These are phyloP conservation scores for Vicia villosa DNA, from an alignment of 306 rosid genomes.

Conservation along the genomic window DNA sequence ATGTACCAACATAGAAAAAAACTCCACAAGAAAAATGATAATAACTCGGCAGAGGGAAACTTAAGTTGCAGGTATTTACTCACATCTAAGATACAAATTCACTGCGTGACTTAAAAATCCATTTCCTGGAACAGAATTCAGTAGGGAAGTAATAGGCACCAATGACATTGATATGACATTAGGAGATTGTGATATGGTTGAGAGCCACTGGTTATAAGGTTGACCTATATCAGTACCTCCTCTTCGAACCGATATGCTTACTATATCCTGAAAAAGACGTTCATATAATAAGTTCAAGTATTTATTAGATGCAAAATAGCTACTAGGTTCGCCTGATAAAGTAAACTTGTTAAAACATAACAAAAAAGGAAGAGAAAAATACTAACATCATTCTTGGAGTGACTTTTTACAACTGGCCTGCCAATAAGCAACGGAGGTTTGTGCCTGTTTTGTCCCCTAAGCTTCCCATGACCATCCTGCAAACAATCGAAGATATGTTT, in stretches of 20 bases:
- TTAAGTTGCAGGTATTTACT: slow-evolving; percentile 31
- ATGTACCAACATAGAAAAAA: not conserved
- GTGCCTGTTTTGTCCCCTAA: slow-evolving; percentile 39
- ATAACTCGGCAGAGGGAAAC: not conserved
- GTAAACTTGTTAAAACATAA: not conserved
- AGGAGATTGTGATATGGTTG: slow-evolving; percentile 77
- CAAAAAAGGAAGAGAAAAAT: not conserved
- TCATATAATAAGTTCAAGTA: slow-evolving; percentile 11
- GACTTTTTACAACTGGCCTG: slow-evolving; percentile 50
- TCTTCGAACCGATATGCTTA: slow-evolving; percentile 57
- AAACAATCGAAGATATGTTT: slow-evolving; percentile 29
- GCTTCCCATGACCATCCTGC: slow-evolving; percentile 53
- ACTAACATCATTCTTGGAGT: slow-evolving; percentile 75
- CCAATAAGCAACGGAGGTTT: slow-evolving; percentile 42
- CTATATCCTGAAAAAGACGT: slow-evolving; percentile 55
- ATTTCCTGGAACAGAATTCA: slow-evolving; percentile 68
- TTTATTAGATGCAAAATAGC: slow-evolving; percentile 19
- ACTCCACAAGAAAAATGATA: not conserved
- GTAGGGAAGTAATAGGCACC: slow-evolving; percentile 84
- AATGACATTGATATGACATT: slow-evolving; percentile 76
- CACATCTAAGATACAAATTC: slow-evolving; percentile 91
- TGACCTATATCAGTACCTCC: slow-evolving; percentile 76
- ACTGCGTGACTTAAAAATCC: slow-evolving; percentile 85
- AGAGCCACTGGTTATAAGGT: slow-evolving; percentile 77
- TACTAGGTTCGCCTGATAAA: slow-evolving; percentile 12